Evolutionary conservation across 768 basidiomycete species (phyloP).

Genomic region (Rubroboletus pulcherrimus): DNA sequence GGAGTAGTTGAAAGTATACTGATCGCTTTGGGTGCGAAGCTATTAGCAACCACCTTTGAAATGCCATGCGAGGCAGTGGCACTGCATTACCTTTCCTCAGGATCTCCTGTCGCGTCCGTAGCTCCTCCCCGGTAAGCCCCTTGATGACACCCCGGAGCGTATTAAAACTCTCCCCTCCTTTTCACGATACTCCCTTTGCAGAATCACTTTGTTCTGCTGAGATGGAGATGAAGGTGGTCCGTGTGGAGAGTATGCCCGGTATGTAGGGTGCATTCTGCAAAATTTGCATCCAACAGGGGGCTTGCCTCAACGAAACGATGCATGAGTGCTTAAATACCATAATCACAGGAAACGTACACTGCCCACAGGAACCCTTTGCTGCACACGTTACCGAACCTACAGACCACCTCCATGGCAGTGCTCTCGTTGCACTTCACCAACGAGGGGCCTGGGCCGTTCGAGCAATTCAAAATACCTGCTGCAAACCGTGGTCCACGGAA

Average conservation of each 20-base stretch:
- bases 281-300: not conserved
- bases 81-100: conserved; percentile 14
- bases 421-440: not conserved
- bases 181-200: conserved; percentile 23
- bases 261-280: not conserved
- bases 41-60: not conserved
- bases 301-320: not conserved
- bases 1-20: not conserved
- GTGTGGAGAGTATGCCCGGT: not conserved
- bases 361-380: not conserved
- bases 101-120: conserved; percentile 17
- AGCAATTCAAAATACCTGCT: not conserved
- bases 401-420: not conserved
- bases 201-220: conserved; percentile 10
- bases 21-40: conserved; percentile 1
- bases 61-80: not conserved
- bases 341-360: not conserved
- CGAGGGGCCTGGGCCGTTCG: not conserved
- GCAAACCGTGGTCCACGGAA: not conserved
- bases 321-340: not conserved
- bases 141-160: conserved; percentile 15
- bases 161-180: conserved; percentile 19
- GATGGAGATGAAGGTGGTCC: not conserved
- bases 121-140: conserved; percentile 9
- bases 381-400: not conserved